Evolutionary conservation across 495 filamentous ascomycete species (phyloP).

Genomic region (Talaromyces wortmannii): DNA sequence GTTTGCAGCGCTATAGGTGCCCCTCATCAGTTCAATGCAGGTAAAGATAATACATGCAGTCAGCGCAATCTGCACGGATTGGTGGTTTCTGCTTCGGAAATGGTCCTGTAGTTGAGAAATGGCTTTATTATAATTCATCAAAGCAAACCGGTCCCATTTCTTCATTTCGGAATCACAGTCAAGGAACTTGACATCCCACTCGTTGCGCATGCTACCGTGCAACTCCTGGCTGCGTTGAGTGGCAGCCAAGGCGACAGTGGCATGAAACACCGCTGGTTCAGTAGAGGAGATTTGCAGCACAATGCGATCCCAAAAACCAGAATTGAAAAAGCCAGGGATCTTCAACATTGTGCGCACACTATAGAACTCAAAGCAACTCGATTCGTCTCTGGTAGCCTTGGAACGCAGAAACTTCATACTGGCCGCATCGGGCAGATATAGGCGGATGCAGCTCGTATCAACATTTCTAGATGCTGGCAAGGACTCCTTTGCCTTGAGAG

Average conservation of each 20-base stretch:
- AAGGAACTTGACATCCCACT: neutral
- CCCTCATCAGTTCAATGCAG: conserved; percentile 9
- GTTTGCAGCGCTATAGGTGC: conserved; percentile 25
- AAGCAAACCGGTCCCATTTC: conserved; percentile 5
- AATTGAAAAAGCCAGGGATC: conserved; percentile 57
- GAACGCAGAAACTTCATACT: neutral
- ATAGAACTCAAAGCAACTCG: conserved; percentile 51
- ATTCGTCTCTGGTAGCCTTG: neutral
- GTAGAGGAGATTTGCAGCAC: conserved; percentile 5
- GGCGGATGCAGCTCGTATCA: neutral
- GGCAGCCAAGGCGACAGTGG: conserved; percentile 5
- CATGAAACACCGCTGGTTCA: conserved; percentile 5
- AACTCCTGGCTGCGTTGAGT: conserved; percentile 2
- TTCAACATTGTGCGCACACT: conserved; percentile 49
- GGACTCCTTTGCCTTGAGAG: neutral
- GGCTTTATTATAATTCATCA: conserved; percentile 9
- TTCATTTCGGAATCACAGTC: conserved; percentile 21
- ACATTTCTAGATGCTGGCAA: neutral
- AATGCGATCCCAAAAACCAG: conserved; percentile 21
- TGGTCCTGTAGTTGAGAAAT: conserved; percentile 1
- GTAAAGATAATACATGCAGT: conserved; percentile 8
- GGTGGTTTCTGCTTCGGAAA: neutral
- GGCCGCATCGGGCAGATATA: neutral
- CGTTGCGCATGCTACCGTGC: neutral
- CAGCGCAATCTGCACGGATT: conserved; percentile 1